A percentile compares a stretch with the other conserved stretches of the same genome.
Evolutionary conservation across 2,329 filamentous ascomycete genomes (phyloP).

Genomic region (Coniochaeta prunicola): DNA sequence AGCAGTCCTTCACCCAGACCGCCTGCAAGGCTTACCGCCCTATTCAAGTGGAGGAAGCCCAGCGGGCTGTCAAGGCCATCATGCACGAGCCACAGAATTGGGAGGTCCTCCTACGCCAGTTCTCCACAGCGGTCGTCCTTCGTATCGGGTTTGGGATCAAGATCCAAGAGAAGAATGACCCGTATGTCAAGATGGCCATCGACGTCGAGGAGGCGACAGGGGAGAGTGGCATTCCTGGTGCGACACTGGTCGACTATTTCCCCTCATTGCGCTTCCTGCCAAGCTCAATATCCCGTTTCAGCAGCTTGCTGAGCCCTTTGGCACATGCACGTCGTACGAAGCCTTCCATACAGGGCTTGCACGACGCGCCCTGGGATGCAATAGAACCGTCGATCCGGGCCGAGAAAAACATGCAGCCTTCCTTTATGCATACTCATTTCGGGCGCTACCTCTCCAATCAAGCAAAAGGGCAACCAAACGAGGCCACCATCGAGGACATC

Average conservation of each 20-base stretch:
- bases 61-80: conserved; percentile 11
- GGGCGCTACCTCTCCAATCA: conserved; percentile 5
- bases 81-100: conserved; percentile 13
- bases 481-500: conserved; percentile 18
- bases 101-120: conserved; percentile 12
- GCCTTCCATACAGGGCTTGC: not conserved
- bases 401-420: not conserved
- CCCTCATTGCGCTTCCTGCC: not conserved
- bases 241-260: not conserved
- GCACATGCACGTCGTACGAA: not conserved
- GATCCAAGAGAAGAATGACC: not conserved
- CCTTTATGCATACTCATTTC: conserved; percentile 12
- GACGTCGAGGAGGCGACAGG: conserved; percentile 14
- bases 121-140: conserved; percentile 15
- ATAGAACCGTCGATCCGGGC: not conserved
- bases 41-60: conserved; percentile 13
- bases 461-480: conserved; percentile 5
- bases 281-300: not conserved
- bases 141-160: conserved; percentile 8
- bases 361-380: not conserved
- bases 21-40: not conserved
- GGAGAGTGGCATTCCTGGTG: conserved; percentile 15
- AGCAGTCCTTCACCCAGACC: conserved; percentile 28
- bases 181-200: conserved; percentile 15
- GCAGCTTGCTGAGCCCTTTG: not conserved